A percentile compares a stretch with the other conserved stretches of the same genome.
phyloP scores from a whole-genome alignment of 1,284 basidiomycete species.

The Schizophyllum commune region DNA sequence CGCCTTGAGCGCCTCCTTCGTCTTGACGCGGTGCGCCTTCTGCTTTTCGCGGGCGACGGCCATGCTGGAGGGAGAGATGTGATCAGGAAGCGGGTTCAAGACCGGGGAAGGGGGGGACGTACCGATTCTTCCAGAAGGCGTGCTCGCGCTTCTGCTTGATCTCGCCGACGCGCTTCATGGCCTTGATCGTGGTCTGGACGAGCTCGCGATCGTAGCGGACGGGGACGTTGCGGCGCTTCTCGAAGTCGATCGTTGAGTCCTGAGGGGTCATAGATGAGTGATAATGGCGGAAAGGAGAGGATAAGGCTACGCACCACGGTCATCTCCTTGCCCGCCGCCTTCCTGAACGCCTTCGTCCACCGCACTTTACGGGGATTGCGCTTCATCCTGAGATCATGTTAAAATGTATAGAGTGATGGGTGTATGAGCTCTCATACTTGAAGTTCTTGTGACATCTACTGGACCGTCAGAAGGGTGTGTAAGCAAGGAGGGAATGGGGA shows the following conservation, averaged over 20 bases:
- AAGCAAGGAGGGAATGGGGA: not conserved
- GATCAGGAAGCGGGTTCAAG: not conserved
- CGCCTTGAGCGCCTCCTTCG: slow-evolving; percentile 46
- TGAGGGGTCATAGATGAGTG: slow-evolving; percentile 22
- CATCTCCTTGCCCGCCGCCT: slow-evolving; percentile 99
- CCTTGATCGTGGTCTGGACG: slow-evolving; percentile 90
- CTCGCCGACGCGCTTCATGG: slow-evolving; percentile 94
- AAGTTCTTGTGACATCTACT: slow-evolving; percentile 94
- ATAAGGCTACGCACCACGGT: slow-evolving; percentile 66
- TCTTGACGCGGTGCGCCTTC: slow-evolving; percentile 60
- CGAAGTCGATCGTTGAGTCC: slow-evolving; percentile 99
- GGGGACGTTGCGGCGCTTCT: slow-evolving; percentile 97
- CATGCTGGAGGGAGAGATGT: slow-evolving; percentile 57
- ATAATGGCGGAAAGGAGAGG: not conserved
- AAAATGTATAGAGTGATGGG: slow-evolving; percentile 4
- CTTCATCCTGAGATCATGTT: slow-evolving; percentile 74
- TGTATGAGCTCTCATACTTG: slow-evolving; percentile 47
- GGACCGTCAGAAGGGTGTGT: slow-evolving; percentile 2
- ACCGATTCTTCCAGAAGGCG: slow-evolving; percentile 97
- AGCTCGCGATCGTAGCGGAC: slow-evolving; percentile 97
- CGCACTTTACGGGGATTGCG: slow-evolving; percentile 98
- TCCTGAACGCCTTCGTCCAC: slow-evolving; percentile 99
- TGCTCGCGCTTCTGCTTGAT: slow-evolving; percentile 89
- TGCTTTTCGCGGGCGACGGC: slow-evolving; percentile 67
- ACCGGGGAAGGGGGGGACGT: slow-evolving; percentile 15